Base-by-base conservation (phyloP, 148 eudicot species). In the Cornus florida region DNA sequence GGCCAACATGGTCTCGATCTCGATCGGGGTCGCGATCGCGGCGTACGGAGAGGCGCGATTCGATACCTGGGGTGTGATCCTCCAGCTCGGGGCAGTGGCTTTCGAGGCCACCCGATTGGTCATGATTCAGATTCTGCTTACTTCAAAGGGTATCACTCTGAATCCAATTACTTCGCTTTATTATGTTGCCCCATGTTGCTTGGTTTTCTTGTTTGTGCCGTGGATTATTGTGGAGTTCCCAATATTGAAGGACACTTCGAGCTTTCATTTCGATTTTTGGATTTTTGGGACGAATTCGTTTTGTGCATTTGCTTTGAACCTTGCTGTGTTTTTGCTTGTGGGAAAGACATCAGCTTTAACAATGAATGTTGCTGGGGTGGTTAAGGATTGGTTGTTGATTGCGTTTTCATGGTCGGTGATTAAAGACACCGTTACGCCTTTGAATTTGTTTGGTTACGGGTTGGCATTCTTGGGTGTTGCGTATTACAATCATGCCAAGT, bases 351-450 rank as follows among this genome's bases (percentile, higher is more conserved):
- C 86, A 38, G 88, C 88, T 6, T 77, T 86, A 84, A 86, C 88
- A 2, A 86, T 86, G 86, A 83, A 83, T 67, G 88, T 86, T 16
- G 88, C 86, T 71, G 88, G 88, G 46, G 88, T 86, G 8, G 88
- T 86, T 23, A 86, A 86, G 72, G 88, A 86, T 72, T 86, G 88
- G 88, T 56, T 86, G 75, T 75, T 86, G 81, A 83, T 86, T 53
- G 86, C 86, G 17, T 83, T 86, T 68, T 86, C 88, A 10, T 83
- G 86, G 86, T 83, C 86, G 1, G 86, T 86, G 65, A 83, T 86
- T 75, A 80, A 80, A 74, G 88, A 86, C 77, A 83, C 86, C 0
- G 86, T 86, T 11, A 86, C 88, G 16, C 75, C 80, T 0, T 48
- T 86, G 16, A 86, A 86, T 80, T 73, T 86, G 67, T 32, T 83